These are phyloP conservation scores for Bipolaris gigantea DNA, from an alignment of 2,329 filamentous ascomycete species.

Conservation along the genomic window DNA sequence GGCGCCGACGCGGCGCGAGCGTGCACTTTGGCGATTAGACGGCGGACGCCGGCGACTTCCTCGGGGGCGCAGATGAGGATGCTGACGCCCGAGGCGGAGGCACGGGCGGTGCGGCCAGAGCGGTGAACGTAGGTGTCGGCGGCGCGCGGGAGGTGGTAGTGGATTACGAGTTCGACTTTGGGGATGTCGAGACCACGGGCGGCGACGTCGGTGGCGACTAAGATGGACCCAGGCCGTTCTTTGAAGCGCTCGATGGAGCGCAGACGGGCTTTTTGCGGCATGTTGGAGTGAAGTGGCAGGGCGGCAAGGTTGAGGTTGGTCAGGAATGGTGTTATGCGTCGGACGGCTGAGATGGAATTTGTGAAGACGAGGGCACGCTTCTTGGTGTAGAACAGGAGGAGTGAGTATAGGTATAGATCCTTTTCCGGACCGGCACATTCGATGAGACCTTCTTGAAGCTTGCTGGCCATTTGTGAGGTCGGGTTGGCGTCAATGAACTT, in stretches of 20 bases:
- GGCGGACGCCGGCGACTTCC: constrained; percentile 80
- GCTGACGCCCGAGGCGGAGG: constrained; percentile 73
- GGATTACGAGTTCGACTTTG: constrained; percentile 83
- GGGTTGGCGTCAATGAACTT: constrained; percentile 94
- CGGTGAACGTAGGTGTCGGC: constrained; percentile 95
- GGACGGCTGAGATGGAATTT: constrained; percentile 92
- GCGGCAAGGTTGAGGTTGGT: constrained; percentile 78
- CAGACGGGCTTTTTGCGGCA: constrained; percentile 94
- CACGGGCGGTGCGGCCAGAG: constrained; percentile 90
- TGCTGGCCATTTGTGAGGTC: constrained; percentile 80
- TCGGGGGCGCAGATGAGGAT: constrained; percentile 89
- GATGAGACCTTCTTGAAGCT: constrained; percentile 84
- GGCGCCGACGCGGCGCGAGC: constrained; percentile 53
- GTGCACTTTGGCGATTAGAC: constrained; percentile 87
- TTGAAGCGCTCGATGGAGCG: constrained; percentile 89
- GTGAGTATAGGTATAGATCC: constrained; percentile 90
- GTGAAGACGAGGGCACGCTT: constrained; percentile 87
- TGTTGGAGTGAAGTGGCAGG: constrained; percentile 83
- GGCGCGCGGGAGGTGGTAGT: constrained; percentile 91
- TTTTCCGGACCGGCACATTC: constrained; percentile 95
- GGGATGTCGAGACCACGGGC: constrained; percentile 93
- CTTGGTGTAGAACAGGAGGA: constrained; percentile 79
- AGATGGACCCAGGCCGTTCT: constrained; percentile 64
- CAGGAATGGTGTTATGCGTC: constrained; percentile 80
- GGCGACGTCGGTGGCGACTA: constrained; percentile 91